A percentile compares a stretch with the other conserved stretches of the same genome.
Conservation (phyloP, 192 early-diverging fungal genomes). For the Radiomyces spectabilis region DNA sequence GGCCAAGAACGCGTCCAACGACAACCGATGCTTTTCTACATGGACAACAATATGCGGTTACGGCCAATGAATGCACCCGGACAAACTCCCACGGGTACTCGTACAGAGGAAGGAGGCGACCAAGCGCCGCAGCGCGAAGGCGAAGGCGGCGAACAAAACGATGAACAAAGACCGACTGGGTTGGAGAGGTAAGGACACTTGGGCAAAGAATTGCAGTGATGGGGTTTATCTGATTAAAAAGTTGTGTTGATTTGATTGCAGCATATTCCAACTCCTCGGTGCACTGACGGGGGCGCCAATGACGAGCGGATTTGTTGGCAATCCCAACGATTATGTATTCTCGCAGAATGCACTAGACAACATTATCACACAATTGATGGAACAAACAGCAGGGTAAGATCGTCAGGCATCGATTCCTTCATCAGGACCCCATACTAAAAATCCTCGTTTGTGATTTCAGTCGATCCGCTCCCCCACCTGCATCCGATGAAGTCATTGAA, state of each 20-base stretch:
- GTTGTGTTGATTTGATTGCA: not conserved
- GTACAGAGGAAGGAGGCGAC: not conserved
- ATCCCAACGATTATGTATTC: conserved; percentile 82
- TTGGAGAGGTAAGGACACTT: not conserved
- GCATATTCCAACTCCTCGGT: conserved; percentile 13
- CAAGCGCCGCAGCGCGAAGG: not conserved
- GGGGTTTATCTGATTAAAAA: not conserved
- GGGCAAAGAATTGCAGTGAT: not conserved
- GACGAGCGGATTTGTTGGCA: conserved; percentile 40
- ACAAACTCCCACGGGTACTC: not conserved
- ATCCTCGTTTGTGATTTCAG: too few species aligned
- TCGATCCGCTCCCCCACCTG: conserved; percentile 73
- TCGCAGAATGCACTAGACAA: conserved; percentile 77
- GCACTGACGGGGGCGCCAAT: conserved; percentile 31
- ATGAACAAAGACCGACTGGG: conserved; percentile 1
- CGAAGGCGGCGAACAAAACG: not conserved
- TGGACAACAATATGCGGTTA: conserved; percentile 4
- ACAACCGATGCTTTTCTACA: conserved; percentile 3
- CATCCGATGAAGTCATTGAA: conserved; percentile 67
- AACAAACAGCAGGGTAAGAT: conserved; percentile 51
- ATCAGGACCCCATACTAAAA: too few species aligned
- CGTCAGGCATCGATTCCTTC: not conserved
- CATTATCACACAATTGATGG: conserved; percentile 83
- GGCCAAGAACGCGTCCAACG: not conserved
- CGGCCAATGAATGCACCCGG: not conserved